Percentiles rank a stretch among this genome's conserved stretches.
These are phyloP conservation scores for Teratosphaeria viscida DNA, from an alignment of 2,329 filamentous ascomycete genomes.

Conservation along the genomic window DNA sequence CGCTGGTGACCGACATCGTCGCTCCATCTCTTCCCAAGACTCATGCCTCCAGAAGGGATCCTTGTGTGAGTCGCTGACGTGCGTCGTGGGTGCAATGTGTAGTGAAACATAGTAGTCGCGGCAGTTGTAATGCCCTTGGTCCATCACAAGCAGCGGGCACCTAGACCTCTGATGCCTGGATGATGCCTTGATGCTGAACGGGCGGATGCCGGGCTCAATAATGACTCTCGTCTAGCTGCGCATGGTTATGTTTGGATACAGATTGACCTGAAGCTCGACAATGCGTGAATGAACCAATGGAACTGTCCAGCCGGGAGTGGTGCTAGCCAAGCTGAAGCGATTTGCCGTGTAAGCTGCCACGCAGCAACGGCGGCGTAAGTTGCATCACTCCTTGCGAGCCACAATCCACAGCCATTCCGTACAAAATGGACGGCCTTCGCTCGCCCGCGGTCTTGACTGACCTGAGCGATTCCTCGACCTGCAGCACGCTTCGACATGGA, in stretches of 20 bases:
- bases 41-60: slow-evolving; percentile 15
- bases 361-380: not conserved
- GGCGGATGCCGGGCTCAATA: not conserved
- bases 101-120: slow-evolving; percentile 26
- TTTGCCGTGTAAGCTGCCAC: not conserved
- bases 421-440: not conserved
- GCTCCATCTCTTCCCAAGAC: slow-evolving; percentile 22
- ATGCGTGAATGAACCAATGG: no score
- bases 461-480: not conserved
- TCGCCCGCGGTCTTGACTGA: not conserved
- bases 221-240: not conserved
- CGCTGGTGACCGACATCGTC: slow-evolving; percentile 20
- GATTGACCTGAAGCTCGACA: no score
- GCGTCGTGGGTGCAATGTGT: slow-evolving; percentile 17
- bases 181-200: not conserved
- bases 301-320: not conserved
- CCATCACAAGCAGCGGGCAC: slow-evolving; percentile 12
- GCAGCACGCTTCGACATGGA: not conserved
- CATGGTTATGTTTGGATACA: not conserved
- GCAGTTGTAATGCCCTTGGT: slow-evolving; percentile 27
- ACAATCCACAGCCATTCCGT: not conserved
- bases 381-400: not conserved
- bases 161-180: not conserved
- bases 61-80: slow-evolving; percentile 4
- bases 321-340: not conserved